Base-by-base conservation (phyloP, 495 filamentous ascomycete species). In the Podospora pseudopauciseta region DNA sequence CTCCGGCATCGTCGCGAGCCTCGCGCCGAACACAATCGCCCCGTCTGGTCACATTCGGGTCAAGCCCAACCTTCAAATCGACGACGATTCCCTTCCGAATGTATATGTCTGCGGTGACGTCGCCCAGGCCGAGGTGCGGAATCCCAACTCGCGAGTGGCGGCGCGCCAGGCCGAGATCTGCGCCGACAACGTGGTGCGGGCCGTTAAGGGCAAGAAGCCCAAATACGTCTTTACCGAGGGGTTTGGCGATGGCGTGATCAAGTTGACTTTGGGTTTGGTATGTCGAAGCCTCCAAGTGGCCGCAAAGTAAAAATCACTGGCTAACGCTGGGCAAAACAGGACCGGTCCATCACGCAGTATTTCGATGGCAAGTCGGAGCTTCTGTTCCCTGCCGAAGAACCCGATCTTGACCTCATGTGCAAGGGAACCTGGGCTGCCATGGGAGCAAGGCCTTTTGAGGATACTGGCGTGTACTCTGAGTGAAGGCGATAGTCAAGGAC, bases 81-180 rank as follows among this genome's bases (percentile, higher is more conserved):
- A 65, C 20, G 75, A 76, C 54, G 75, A 76, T 13, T 65, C 67
- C 0, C 67, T 74, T 2, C 74, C 75, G 16, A 76, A 77, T 55
- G 55, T 77, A 23, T 76, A 72, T 26, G 68, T 72, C 2, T 74
- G 72, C 60, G 74, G 75, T 19, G 75, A 77, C 61, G 75, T 77
- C 13, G 71, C 75, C 23, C 72, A 73, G 6, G 75, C 72, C 0
- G 55, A 72, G 9, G 71, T 55, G 1, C 64, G 69, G 7, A 77
- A 75, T 57, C 67, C 69, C 0, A 77, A 74, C 68, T 68, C 73
- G 5, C 68, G 74, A 7, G 69, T 71, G 5, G 73, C 74, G 13
- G 64, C 67, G 16, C 67, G 67, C 1, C 75, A 77, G 57, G 74
- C 72, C n/a, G 69, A 68, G 55, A 65, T 74, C 20, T 73, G 67